Base-by-base conservation (phyloP, 2,329 filamentous ascomycete genomes). In the Coniochaeta sp. region DNA sequence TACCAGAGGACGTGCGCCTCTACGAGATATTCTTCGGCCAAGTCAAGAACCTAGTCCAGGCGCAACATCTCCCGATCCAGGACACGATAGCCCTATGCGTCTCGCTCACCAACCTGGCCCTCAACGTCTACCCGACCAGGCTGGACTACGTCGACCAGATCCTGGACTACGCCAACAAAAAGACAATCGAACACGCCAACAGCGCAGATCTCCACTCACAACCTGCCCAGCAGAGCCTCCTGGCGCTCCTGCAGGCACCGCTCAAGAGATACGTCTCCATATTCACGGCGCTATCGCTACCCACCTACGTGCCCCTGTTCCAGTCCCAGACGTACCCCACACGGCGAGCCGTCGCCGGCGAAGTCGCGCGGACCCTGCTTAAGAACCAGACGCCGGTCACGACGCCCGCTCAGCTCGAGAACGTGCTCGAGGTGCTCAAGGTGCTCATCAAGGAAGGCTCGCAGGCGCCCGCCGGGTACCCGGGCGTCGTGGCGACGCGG, bases 21-120 rank as follows among this genome's bases (percentile, higher is more conserved):
- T 98, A 98, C 73, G 93, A 98, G 74, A 91, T 98, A 62, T 99
- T 98, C 80, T 96, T 98, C 70, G 89, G 92, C 58, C 95, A 98
- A 74, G 95, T 98, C 63, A 89, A 96, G 70, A 93, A 93, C 69
- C 80, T 99, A 58, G 93, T 98, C 63, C 93, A 92, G 74, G 90
- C 90, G 58, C 91, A 97, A 70, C 88, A 91, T 66, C 81, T 99
- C 58, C 89, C 93, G 0, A 93, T 99, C 65, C 92, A 96, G 73
- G 96, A 99, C 72, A 96, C 90, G 19, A 95, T 96, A 67, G 95
- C 93, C 10, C 79, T 99, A 47, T 81, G 98, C 52, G 93, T 96
- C n/a, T 99, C 95, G 4, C 81, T 99, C 44, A 88, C 89, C 42
- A 98, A 98, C 67, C 84, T 99, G 60, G 92, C 96, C 10, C 82